Percentiles rank a stretch among this genome's conserved stretches.
Conservation (phyloP, 2,329 filamentous ascomycete genomes). For the Didymella keratinophila region DNA sequence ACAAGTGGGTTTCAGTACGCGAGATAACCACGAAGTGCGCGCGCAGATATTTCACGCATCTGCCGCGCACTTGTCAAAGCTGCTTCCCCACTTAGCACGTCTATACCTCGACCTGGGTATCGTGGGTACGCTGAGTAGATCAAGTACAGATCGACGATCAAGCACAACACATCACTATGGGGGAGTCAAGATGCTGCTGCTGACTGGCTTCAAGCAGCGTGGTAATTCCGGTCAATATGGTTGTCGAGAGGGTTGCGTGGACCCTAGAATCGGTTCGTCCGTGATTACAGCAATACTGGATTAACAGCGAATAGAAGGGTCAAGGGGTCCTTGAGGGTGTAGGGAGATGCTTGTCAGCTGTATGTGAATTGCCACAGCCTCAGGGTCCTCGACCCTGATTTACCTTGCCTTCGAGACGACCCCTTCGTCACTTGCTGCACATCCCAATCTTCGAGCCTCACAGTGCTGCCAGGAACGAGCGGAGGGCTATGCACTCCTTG, state of each 20-base stretch:
- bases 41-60: constrained; percentile 15
- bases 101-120: constrained; percentile 13
- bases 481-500: constrained; percentile 12
- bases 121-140: constrained; percentile 8
- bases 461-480: constrained; percentile 4
- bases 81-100: constrained; percentile 13
- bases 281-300: constrained; percentile 1
- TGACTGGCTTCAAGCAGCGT: neutral
- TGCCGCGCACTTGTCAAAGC: constrained; percentile 15
- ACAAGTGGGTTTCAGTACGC: constrained; percentile 17
- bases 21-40: constrained; percentile 13
- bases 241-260: constrained; percentile 7
- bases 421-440: constrained; percentile 8
- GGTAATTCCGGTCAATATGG: constrained; percentile 2
- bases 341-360: constrained; percentile 15
- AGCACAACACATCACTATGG: constrained; percentile 13
- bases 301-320: constrained; percentile 1
- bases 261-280: constrained; percentile 4
- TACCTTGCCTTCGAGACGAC: constrained; percentile 1
- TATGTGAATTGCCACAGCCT: constrained; percentile 2
- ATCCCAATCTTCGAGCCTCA: constrained; percentile 17
- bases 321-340: neutral
- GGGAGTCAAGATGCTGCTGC: constrained; percentile 9
- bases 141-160: constrained; percentile 11
- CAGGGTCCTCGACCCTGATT: constrained; percentile 20